Evolutionary conservation across 2,329 filamentous ascomycete genomes (phyloP).

Genomic region (Clonostachys byssicola): DNA sequence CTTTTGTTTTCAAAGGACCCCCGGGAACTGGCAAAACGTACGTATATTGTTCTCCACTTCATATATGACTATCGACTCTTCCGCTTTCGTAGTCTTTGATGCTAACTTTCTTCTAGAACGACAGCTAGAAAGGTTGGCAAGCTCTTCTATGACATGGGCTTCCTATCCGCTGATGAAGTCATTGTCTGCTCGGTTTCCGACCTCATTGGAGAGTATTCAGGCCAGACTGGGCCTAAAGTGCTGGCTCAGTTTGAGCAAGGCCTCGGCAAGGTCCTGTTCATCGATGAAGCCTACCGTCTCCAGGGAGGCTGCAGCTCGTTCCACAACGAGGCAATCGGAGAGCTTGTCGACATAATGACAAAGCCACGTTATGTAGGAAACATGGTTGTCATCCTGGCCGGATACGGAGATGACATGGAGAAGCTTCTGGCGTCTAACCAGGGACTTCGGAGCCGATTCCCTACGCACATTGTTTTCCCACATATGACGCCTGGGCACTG

Average conservation of each 20-base stretch:
- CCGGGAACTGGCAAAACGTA: neutral
- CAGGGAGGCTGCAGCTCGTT: slow-evolving; percentile 34
- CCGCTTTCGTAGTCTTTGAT: neutral
- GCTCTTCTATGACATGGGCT: slow-evolving; percentile 70
- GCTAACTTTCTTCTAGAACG: slow-evolving; percentile 11
- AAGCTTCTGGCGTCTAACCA: slow-evolving; percentile 55
- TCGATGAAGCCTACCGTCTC: slow-evolving; percentile 69
- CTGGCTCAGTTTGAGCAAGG: slow-evolving; percentile 53
- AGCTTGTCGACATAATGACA: slow-evolving; percentile 43
- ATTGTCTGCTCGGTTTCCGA: slow-evolving; percentile 64
- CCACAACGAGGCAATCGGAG: slow-evolving; percentile 48
- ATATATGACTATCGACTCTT: too few species aligned
- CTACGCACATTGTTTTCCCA: slow-evolving; percentile 54
- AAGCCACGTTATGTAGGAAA: slow-evolving; percentile 54
- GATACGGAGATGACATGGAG: slow-evolving; percentile 64
- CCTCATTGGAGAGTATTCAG: slow-evolving; percentile 62
- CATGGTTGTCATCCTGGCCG: slow-evolving; percentile 62
- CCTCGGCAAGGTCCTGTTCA: slow-evolving; percentile 64
- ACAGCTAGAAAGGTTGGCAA: slow-evolving; percentile 68
- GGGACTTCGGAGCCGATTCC: slow-evolving; percentile 60
- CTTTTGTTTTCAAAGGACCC: neutral
- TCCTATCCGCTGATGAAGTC: slow-evolving; percentile 57
- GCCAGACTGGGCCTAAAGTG: slow-evolving; percentile 66
- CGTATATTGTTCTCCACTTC: neutral
- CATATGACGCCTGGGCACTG: slow-evolving; percentile 38